phyloP scores from a whole-genome alignment of 345 rosid species.

The Pseudoturritis turrita region DNA sequence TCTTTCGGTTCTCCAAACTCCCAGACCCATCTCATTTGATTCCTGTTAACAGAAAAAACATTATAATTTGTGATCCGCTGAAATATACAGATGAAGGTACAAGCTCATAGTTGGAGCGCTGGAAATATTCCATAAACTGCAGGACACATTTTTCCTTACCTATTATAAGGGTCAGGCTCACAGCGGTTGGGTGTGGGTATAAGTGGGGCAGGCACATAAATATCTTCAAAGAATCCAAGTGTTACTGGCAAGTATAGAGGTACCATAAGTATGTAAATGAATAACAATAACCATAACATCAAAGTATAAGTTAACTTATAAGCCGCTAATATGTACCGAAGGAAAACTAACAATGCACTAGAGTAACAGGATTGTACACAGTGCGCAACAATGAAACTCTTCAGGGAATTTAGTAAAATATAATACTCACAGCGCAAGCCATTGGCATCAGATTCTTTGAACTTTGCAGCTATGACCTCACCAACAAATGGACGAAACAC shows the following conservation, averaged over 20 bases:
- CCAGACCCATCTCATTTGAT: conserved; percentile 76
- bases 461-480: conserved; percentile 67
- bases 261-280: conserved; percentile 1
- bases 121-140: not conserved
- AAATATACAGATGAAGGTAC: not conserved
- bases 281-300: not conserved
- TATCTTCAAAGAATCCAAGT: conserved; percentile 89
- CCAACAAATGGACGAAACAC: conserved; percentile 90
- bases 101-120: not conserved
- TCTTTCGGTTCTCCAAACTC: conserved; percentile 26
- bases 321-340: not conserved
- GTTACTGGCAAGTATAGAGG: conserved; percentile 53
- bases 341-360: not conserved
- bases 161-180: conserved; percentile 48
- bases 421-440: conserved; percentile 75
- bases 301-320: not conserved
- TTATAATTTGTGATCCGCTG: not conserved
- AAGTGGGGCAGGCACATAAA: conserved; percentile 54
- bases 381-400: not conserved
- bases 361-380: not conserved
- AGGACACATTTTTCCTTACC: conserved; percentile 29
- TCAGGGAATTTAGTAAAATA: not conserved
- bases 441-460: conserved; percentile 62
- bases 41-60: conserved; percentile 35
- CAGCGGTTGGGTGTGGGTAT: conserved; percentile 47